Evolutionary conservation across 2,329 filamentous ascomycete genomes (phyloP).

Genomic region (Beauveria scarabaeidicola): DNA sequence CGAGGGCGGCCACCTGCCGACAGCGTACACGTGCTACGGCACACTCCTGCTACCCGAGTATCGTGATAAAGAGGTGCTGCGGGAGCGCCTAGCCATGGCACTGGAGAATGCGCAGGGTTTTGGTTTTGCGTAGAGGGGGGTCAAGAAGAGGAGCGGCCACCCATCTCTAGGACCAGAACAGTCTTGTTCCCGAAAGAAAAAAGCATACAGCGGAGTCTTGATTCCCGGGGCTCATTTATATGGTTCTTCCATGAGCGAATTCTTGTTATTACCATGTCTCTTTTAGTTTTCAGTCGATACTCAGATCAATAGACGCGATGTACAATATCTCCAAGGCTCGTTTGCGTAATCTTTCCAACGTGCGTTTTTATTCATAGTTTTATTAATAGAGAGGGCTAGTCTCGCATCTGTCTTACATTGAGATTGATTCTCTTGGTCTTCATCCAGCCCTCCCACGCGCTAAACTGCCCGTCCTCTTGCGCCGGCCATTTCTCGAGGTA

Average conservation of each 20-base stretch:
- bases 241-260: conserved; percentile 4
- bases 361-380: not conserved
- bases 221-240: not conserved
- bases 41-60: conserved; percentile 83
- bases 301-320: conserved; percentile 4
- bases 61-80: conserved; percentile 57
- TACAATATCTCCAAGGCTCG: not conserved
- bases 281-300: not conserved
- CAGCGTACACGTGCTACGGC: conserved; percentile 88
- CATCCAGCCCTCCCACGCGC: conserved; percentile 83
- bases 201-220: conserved; percentile 4
- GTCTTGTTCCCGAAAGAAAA: not conserved
- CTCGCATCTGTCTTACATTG: conserved; percentile 83
- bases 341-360: not conserved
- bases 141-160: not conserved
- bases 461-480: conserved; percentile 41
- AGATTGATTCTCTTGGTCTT: conserved; percentile 77
- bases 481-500: conserved; percentile 70
- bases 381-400: conserved; percentile 22
- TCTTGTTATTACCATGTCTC: not conserved
- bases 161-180: too few species aligned
- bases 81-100: conserved; percentile 71
- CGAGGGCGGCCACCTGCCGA: conserved; percentile 57
- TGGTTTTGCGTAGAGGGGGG: conserved; percentile 56
- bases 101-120: conserved; percentile 85